phyloP scores from a whole-genome alignment of 495 filamentous ascomycete species.

The Lindgomyces ingoldianus region DNA sequence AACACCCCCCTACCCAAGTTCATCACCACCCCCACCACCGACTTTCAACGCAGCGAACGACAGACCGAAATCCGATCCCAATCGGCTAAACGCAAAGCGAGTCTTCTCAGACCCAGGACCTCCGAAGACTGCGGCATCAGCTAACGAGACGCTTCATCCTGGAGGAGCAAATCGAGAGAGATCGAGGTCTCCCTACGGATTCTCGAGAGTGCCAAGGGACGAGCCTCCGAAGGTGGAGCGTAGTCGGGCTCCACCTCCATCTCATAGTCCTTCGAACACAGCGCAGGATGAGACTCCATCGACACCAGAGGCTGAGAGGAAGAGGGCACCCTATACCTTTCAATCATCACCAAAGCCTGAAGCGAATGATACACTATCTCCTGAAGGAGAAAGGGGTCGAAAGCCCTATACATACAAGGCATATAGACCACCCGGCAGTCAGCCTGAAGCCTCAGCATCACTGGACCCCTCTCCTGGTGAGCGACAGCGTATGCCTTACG shows the following conservation, averaged over 20 bases:
- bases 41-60: neutral
- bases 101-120: slow-evolving; percentile 2
- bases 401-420: neutral
- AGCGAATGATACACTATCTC: neutral
- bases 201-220: neutral
- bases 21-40: neutral
- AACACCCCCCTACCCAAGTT: neutral
- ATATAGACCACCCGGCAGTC: neutral
- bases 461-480: neutral
- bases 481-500: neutral
- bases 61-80: neutral
- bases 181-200: neutral
- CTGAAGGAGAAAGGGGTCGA: neutral
- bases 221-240: neutral
- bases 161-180: neutral
- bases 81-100: neutral
- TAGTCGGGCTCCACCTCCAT: neutral
- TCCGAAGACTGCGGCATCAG: neutral
- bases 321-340: neutral
- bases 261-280: neutral
- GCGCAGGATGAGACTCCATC: neutral
- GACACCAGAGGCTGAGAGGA: neutral
- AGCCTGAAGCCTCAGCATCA: neutral
- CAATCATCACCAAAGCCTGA: neutral
- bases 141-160: neutral